Evolutionary conservation across 306 rosid species (phyloP), one percentile per base, ranked within the genome.

Genomic region (Senna siamea): DNA sequence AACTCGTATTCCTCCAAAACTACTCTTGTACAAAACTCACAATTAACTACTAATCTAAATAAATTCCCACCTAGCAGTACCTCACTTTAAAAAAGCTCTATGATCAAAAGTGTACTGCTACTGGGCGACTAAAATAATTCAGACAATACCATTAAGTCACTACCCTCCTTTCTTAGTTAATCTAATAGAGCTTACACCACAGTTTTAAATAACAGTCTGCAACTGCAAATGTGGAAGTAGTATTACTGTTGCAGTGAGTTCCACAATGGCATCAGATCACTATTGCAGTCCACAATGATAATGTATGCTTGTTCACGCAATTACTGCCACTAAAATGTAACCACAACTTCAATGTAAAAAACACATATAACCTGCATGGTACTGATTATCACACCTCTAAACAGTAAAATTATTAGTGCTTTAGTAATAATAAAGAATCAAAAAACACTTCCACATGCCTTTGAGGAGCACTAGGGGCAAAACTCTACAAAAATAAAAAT

Each of bases 351-450:
- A n/a, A n/a, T n/a, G n/a, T 3, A 1, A 0, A 59, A 32, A 4
- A 12, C 9, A 32, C 4, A 6, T 26, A 76, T 53, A 26, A 54
- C 68, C 32, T 30, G 34, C 65, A 56, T 41, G 26, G 57, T 43
- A 68, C 17, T 47, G 12, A 40, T 73, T 28, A n/a, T n/a, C n/a
- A 73, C 55, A 50, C 52, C 44, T 50, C 44, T 6, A 76, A 70
- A 70, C 15, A 28, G 59, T 47, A 35, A 30, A 57, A 76, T 20
- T 37, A 59, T 35, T 56, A 13, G 9, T 66, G 63, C 13, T 48
- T 57, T n/a, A 68, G 34, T 37, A 18, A 73, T 68, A 32, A 80
- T 30, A 77, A 17, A 19, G 53, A 68, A 68, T 30, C 32, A 69
- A 40, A 65, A 20, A 23, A 28, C 26, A 17, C 43, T 32, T 56